Base-by-base conservation (phyloP, 345 rosid species). In the Citrus australasica region DNA sequence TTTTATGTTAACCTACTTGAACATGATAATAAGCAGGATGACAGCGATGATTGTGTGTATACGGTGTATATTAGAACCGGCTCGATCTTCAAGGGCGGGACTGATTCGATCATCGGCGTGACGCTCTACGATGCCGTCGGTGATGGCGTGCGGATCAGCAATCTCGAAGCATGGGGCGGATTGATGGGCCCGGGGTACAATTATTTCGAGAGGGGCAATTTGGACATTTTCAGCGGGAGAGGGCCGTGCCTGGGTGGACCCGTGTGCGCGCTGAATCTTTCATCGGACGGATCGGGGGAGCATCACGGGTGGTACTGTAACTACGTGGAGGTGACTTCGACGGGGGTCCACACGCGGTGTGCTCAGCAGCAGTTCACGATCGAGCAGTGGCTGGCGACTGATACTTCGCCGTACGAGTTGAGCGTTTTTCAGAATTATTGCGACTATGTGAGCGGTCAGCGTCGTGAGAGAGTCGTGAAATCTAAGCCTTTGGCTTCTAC, bases 371-470 rank as follows among this genome's bases (percentile, higher is more conserved):
- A 27, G 85, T 95, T 95, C 70, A 80, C 83, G 28, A 83, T 95
- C 71, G 99, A 93, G 88, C 99, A 93, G 85, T 95, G 99, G 99
- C 89, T 95, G 56, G 97, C 98, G 3, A 21, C 11, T 0, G 97
- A 94, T 62, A 35, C 87, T 59, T 6, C 91, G 24, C 99, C 99
- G 9, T 91, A 82, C 67, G 85, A 90, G 65, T 88, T 95, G 53
- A 87, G 87, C 1, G 91, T 92, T 1, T 21, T 84, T 6, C 67
- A 93, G 83, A 89, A 88, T 74, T 16, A 82, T 60, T 95, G 98
- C 58, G 22, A 17, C 58, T 81, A 84, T 0, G 59, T 7, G 14
- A 17, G 22, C 5, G 33, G 19, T 24, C 58, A 5, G 13, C 13
- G 46, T 25, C 38, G 48, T 22, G 9, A 17, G 4, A 64, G 21